phyloP scores from a whole-genome alignment of 163 green algal species.

The Picocystis sp. region DNA sequence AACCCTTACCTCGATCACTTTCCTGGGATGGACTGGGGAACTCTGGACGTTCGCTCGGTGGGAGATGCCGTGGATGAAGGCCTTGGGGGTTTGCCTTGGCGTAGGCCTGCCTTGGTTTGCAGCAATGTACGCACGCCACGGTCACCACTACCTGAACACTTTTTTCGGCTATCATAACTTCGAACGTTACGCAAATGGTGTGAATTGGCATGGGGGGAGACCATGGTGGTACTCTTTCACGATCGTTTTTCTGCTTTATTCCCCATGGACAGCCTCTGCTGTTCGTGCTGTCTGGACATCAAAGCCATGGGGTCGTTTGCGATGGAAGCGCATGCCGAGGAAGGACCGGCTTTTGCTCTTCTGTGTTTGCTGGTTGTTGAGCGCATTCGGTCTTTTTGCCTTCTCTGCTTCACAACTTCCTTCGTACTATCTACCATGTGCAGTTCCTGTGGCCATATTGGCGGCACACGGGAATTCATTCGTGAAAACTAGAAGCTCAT shows the following conservation, averaged over 20 bases:
- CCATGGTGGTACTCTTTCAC: constrained; percentile 14
- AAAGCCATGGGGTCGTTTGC: not conserved
- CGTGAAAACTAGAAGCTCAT: no score
- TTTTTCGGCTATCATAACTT: constrained; percentile 30
- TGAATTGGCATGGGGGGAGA: constrained; percentile 22
- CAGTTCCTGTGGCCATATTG: constrained; percentile 15
- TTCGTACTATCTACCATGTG: constrained; percentile 23
- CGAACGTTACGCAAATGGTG: constrained; percentile 17
- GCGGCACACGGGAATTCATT: not conserved
- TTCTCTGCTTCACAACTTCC: constrained; percentile 19
- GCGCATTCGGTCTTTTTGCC: constrained; percentile 15
- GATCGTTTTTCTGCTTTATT: constrained; percentile 11
- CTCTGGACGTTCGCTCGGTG: constrained; percentile 1
- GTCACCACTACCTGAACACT: constrained; percentile 14
- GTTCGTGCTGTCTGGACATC: constrained; percentile 8
- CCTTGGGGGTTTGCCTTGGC: constrained; percentile 1
- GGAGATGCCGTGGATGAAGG: not conserved
- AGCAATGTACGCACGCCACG: constrained; percentile 12
- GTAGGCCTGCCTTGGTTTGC: constrained; percentile 17
- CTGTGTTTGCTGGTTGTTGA: constrained; percentile 4
- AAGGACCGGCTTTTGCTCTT: constrained; percentile 15
- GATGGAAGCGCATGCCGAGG: not conserved
- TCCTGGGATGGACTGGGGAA: constrained; percentile 16
- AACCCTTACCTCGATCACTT: constrained; percentile 7
- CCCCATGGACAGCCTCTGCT: constrained; percentile 19